Conservation (phyloP, 176 grass and related monocot species). For the Canna indica region DNA sequence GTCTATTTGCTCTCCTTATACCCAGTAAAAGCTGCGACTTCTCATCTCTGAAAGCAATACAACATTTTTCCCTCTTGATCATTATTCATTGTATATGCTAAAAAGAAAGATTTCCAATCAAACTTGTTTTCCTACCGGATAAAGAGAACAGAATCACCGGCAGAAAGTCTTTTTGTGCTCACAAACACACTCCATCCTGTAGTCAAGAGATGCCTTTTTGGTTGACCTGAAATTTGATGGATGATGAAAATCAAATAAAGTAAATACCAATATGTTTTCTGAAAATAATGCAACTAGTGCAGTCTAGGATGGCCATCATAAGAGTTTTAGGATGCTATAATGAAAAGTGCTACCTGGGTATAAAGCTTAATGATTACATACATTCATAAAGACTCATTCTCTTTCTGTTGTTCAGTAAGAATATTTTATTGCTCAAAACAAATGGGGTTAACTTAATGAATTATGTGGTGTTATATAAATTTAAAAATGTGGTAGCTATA, state of each 20-base stretch:
- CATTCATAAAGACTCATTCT: too few relatives aligned
- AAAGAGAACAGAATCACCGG: conserved; percentile 93
- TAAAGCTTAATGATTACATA: too few relatives aligned
- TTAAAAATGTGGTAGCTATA: too few relatives aligned
- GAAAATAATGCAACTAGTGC: background rate
- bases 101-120: conserved; percentile 7
- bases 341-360: too few relatives aligned
- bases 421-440: too few relatives aligned
- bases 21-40: conserved; percentile 98
- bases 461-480: too few relatives aligned
- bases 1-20: conserved; percentile 61
- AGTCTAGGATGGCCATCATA: background rate
- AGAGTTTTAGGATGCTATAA: background rate
- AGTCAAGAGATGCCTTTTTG: conserved; percentile 90
- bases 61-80: background rate
- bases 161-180: conserved; percentile 75
- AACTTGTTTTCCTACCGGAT: conserved; percentile 42
- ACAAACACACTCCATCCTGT: conserved; percentile 99
- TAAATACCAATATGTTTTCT: too few relatives aligned
- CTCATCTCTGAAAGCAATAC: conserved; percentile 57
- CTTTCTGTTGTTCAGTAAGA: too few relatives aligned
- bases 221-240: conserved; percentile 69
- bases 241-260: conserved; percentile 1
- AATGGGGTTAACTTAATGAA: too few relatives aligned
- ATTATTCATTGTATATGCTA: background rate